Percentiles rank a stretch among this genome's conserved stretches.
Evolutionary conservation across 2,329 filamentous ascomycete genomes (phyloP).

Genomic region (Bipolaris sorokiniana): DNA sequence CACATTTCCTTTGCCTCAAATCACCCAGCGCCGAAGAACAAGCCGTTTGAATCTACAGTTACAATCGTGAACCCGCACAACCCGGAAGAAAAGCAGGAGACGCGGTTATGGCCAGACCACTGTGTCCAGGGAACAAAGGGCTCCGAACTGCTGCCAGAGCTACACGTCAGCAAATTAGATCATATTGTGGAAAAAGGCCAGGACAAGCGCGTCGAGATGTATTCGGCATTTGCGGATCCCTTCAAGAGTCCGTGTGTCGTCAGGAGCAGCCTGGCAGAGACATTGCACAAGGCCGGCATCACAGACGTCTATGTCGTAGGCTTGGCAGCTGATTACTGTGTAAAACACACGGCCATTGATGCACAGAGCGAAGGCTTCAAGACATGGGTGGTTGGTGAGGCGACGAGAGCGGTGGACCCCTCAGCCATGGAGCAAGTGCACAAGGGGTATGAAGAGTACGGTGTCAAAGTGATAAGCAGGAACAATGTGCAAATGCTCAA

Average conservation of each 20-base stretch:
- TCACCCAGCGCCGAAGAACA: slow-evolving; percentile 67
- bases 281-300: slow-evolving; percentile 64
- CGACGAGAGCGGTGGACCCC: slow-evolving; percentile 73
- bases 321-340: slow-evolving; percentile 88
- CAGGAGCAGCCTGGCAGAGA: slow-evolving; percentile 65
- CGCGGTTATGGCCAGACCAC: slow-evolving; percentile 86
- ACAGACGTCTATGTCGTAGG: slow-evolving; percentile 87
- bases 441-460: slow-evolving; percentile 61
- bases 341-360: slow-evolving; percentile 80
- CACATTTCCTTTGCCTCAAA: slow-evolving; percentile 91
- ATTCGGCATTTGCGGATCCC: slow-evolving; percentile 85
- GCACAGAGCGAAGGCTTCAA: slow-evolving; percentile 75
- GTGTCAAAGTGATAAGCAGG: slow-evolving; percentile 67
- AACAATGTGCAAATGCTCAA: slow-evolving; percentile 63
- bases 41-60: slow-evolving; percentile 69
- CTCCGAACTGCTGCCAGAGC: slow-evolving; percentile 73
- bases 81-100: slow-evolving; percentile 66
- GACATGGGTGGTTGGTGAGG: slow-evolving; percentile 79
- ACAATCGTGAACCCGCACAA: slow-evolving; percentile 72
- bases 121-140: slow-evolving; percentile 80
- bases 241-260: slow-evolving; percentile 67
- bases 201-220: slow-evolving; percentile 82
- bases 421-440: slow-evolving; percentile 62
- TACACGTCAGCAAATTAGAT: slow-evolving; percentile 67
- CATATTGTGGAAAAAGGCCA: slow-evolving; percentile 77